Conservation (phyloP, 1,284 basidiomycete species). For the Neonothopanus nambi region DNA sequence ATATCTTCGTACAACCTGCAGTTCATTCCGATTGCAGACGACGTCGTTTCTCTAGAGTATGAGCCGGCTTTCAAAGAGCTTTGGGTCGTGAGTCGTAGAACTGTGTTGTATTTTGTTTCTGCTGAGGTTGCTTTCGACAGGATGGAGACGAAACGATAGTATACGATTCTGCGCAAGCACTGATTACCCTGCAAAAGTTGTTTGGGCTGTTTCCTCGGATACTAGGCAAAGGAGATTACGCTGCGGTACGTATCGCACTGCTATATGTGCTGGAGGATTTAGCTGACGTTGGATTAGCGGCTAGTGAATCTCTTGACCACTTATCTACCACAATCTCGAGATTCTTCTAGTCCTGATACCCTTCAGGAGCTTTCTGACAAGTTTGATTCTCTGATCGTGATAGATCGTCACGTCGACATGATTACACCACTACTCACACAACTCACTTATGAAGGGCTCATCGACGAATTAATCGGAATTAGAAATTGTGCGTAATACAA, state of each 20-base stretch:
- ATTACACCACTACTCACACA: slow-evolving; percentile 95
- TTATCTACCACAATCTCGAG: slow-evolving; percentile 46
- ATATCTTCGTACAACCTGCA: slow-evolving; percentile 89
- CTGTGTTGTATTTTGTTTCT: slow-evolving; percentile 3
- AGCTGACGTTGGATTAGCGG: slow-evolving; percentile 47
- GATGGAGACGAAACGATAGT: slow-evolving; percentile 93
- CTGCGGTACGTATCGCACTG: slow-evolving; percentile 59
- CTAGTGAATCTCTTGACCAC: slow-evolving; percentile 74
- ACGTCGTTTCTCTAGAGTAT: slow-evolving; percentile 86
- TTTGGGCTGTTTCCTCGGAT: slow-evolving; percentile 93
- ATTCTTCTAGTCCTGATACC: slow-evolving; percentile 37
- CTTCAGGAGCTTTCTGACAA: slow-evolving; percentile 49
- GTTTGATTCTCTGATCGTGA: slow-evolving; percentile 86
- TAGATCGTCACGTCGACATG: slow-evolving; percentile 95
- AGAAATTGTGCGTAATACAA: slow-evolving; percentile 68
- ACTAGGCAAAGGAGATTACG: slow-evolving; percentile 91
- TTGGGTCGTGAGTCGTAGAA: slow-evolving; percentile 66
- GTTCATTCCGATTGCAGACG: slow-evolving; percentile 90
- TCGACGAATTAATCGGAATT: slow-evolving; percentile 94
- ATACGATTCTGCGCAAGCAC: slow-evolving; percentile 86
- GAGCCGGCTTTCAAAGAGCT: slow-evolving; percentile 83
- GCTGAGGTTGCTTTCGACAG: slow-evolving; percentile 38
- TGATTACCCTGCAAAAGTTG: slow-evolving; percentile 83
- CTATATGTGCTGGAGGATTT: slow-evolving; percentile 3
- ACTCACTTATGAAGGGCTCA: slow-evolving; percentile 93